Conservation (phyloP, 345 rosid genomes). For the Salix koriyanagi region DNA sequence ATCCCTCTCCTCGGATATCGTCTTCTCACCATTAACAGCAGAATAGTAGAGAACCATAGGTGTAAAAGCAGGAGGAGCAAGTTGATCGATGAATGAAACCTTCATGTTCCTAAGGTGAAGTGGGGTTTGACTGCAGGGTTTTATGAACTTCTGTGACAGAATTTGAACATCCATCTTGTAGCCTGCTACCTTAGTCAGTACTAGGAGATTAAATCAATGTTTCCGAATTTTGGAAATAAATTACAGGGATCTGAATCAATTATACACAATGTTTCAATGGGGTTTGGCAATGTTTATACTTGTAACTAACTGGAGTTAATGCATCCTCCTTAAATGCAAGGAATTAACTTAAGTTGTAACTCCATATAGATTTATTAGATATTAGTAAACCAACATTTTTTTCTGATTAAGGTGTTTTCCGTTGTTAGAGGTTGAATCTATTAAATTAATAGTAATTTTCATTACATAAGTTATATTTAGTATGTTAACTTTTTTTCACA, state of each 20-base stretch:
- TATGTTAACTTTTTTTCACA: no score
- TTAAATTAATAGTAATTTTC: no score
- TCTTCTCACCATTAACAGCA: slow-evolving; percentile 1
- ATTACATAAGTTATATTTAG: no score
- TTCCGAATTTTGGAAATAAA: not conserved
- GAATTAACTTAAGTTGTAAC: not conserved
- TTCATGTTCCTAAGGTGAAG: not conserved
- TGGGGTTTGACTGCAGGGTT: slow-evolving; percentile 21
- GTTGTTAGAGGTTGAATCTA: no score
- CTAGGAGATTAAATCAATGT: not conserved
- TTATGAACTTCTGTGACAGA: slow-evolving; percentile 22
- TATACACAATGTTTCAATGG: no score
- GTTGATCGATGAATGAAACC: slow-evolving; percentile 25
- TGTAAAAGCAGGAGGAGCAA: slow-evolving; percentile 20
- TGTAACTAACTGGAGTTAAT: no score
- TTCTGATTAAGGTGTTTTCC: no score
- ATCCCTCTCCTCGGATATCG: not conserved
- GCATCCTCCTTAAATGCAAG: not conserved
- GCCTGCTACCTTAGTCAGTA: not conserved
- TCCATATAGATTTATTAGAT: not conserved
- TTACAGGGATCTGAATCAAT: not conserved
- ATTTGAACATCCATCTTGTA: slow-evolving; percentile 19
- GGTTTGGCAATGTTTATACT: no score
- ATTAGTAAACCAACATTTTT: no score
- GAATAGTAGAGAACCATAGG: slow-evolving; percentile 29